Evolutionary conservation across 1,284 basidiomycete genomes (phyloP).

Genomic region (Puccinia polysora): DNA sequence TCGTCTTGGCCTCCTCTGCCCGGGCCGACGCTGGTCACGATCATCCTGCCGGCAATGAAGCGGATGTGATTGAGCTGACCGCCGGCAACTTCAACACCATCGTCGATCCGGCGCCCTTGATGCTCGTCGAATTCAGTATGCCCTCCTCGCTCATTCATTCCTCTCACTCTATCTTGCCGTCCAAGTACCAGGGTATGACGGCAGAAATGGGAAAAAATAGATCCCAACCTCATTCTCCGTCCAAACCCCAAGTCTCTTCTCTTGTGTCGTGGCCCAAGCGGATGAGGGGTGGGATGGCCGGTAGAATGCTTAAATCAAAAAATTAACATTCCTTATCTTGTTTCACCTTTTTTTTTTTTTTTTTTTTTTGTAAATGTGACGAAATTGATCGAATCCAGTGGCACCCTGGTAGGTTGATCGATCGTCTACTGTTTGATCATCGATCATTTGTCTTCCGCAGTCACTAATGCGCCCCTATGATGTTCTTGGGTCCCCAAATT

Average conservation of each 20-base stretch:
- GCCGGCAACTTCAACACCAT: slow-evolving; percentile 66
- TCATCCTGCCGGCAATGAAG: background rate
- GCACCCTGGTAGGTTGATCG: background rate
- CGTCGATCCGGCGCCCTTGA: slow-evolving; percentile 68
- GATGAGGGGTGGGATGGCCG: background rate
- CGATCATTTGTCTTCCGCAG: background rate
- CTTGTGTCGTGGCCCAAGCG: background rate
- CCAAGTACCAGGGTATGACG: background rate
- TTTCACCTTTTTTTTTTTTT: background rate
- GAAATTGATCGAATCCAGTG: background rate
- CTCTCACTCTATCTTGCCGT: background rate
- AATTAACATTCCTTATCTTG: background rate
- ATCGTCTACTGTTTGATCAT: background rate
- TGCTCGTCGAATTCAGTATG: slow-evolving; percentile 86
- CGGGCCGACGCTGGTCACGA: slow-evolving; percentile 5
- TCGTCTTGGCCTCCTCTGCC: slow-evolving; percentile 3
- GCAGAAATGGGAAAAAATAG: background rate
- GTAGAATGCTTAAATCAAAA: background rate
- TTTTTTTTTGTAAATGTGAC: slow-evolving; percentile 48
- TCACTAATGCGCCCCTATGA: slow-evolving; percentile 12
- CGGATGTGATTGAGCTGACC: slow-evolving; percentile 73
- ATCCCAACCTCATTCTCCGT: background rate
- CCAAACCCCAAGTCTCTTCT: slow-evolving; percentile 11
- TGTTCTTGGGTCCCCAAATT: slow-evolving; percentile 22
- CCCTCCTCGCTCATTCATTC: slow-evolving; percentile 11